These are phyloP conservation scores for Macrocybe gigantea DNA, from an alignment of 768 basidiomycete species.

Conservation along the genomic window DNA sequence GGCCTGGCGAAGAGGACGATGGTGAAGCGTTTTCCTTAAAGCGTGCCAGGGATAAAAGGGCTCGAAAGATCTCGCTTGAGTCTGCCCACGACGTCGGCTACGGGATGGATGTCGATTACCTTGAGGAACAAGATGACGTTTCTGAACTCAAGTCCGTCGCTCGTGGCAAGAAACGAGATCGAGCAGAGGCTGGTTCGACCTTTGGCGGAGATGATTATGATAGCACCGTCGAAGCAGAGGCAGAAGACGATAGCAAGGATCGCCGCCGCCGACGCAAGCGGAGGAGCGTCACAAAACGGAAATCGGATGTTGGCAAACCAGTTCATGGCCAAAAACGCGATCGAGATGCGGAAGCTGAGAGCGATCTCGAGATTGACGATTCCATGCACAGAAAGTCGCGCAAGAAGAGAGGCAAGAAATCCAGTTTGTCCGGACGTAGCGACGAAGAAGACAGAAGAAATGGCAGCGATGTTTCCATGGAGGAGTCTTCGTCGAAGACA, in stretches of 20 bases:
- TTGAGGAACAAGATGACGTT: constrained; percentile 38
- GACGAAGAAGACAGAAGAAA: constrained; percentile 26
- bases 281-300: constrained; percentile 48
- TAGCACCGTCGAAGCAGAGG: constrained; percentile 29
- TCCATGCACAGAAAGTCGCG: constrained; percentile 22
- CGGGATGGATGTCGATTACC: constrained; percentile 43
- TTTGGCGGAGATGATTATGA: constrained; percentile 62
- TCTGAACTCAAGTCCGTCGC: constrained; percentile 28
- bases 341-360: constrained; percentile 46
- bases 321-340: constrained; percentile 63
- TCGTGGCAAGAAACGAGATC: constrained; percentile 73
- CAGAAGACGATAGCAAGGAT: constrained; percentile 32
- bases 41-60: constrained; percentile 44
- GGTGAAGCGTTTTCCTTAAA: constrained; percentile 27
- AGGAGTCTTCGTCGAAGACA: constrained; percentile 42
- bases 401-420: constrained; percentile 53
- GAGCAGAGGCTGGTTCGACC: constrained; percentile 64
- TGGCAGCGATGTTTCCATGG: constrained; percentile 40
- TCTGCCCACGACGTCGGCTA: constrained; percentile 29
- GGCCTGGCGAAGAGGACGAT: constrained; percentile 40
- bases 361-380: constrained; percentile 34
- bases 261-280: constrained; percentile 51
- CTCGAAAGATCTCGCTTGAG: constrained; percentile 47
- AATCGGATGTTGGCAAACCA: constrained; percentile 33
- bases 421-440: constrained; percentile 16